Percentiles rank a stretch among this genome's conserved stretches.
These are phyloP conservation scores for Actinomucor elegans DNA, from an alignment of 371 early-diverging fungal genomes.

Conservation along the genomic window DNA sequence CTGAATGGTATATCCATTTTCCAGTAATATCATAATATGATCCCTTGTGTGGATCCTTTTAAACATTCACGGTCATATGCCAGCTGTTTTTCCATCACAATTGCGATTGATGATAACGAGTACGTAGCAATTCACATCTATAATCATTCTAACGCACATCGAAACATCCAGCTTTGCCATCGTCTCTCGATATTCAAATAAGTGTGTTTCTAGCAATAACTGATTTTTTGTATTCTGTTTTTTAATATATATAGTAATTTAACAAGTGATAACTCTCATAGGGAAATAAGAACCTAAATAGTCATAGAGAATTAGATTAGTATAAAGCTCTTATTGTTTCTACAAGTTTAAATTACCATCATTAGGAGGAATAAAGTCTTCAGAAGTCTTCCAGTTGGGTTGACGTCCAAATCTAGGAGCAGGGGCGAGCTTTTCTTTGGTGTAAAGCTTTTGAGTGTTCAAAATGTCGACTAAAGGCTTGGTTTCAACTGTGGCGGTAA, in stretches of 20 bases:
- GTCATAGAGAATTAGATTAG: background rate
- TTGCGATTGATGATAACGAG: no score
- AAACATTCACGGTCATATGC: no score
- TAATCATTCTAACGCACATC: no score
- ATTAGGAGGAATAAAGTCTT: constrained; percentile 45
- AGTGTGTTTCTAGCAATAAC: background rate
- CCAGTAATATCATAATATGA: no score
- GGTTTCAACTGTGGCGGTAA: constrained; percentile 13
- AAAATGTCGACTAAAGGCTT: constrained; percentile 50
- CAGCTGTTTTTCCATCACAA: no score
- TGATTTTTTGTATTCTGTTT: background rate
- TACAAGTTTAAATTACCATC: constrained; percentile 33
- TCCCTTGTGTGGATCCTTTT: no score
- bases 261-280: constrained; percentile 29
- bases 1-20: no score
- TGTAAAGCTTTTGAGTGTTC: constrained; percentile 36
- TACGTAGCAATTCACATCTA: no score
- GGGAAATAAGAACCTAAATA: constrained; percentile 39
- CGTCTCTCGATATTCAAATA: no score
- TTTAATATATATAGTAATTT: constrained; percentile 7
- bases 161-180: no score
- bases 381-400: constrained; percentile 43
- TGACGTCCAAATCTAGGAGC: constrained; percentile 42
- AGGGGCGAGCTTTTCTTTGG: constrained; percentile 34
- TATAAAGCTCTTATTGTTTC: background rate